These are phyloP conservation scores for Citrus medica DNA, from an alignment of 345 rosid genomes.

Conservation along the genomic window DNA sequence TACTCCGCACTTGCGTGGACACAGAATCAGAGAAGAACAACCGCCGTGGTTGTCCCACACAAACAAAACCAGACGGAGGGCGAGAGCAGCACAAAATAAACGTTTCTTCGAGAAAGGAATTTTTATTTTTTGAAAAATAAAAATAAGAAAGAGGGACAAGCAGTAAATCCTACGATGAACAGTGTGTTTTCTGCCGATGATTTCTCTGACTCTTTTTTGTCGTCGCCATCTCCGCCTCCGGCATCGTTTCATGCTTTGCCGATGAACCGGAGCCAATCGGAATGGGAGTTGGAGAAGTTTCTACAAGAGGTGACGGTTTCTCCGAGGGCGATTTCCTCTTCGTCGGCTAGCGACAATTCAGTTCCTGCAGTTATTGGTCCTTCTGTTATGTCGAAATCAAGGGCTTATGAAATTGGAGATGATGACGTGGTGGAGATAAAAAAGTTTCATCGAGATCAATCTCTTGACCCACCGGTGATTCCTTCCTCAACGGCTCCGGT, in stretches of 20 bases:
- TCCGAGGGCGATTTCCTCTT: conserved; percentile 25
- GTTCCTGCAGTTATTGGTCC: conserved; percentile 18
- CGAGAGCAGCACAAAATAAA: not conserved
- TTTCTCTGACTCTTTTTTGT: conserved; percentile 63
- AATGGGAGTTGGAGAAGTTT: conserved; percentile 66
- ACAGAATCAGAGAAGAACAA: not conserved
- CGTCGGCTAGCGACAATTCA: conserved; percentile 29
- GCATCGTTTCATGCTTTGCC: conserved; percentile 25
- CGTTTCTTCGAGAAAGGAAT: not conserved
- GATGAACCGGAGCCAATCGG: conserved; percentile 62
- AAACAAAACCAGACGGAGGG: not conserved
- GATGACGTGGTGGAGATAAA: conserved; percentile 47
- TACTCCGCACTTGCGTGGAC: not conserved
- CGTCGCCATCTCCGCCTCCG: conserved; percentile 12
- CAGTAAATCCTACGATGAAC: conserved; percentile 35
- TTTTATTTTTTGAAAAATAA: not conserved
- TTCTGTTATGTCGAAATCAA: conserved; percentile 33
- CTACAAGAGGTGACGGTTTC: conserved; percentile 39
- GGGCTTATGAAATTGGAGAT: conserved; percentile 28
- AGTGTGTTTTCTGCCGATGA: conserved; percentile 64
- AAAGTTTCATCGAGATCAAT: conserved; percentile 18
- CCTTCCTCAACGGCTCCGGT: conserved; percentile 26
- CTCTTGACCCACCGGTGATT: conserved; percentile 23
- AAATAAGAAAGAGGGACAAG: not conserved
- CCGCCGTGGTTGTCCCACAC: not conserved